Base-by-base conservation (phyloP, 2,329 filamentous ascomycete genomes). In the Pseudogymnoascus sp. region DNA sequence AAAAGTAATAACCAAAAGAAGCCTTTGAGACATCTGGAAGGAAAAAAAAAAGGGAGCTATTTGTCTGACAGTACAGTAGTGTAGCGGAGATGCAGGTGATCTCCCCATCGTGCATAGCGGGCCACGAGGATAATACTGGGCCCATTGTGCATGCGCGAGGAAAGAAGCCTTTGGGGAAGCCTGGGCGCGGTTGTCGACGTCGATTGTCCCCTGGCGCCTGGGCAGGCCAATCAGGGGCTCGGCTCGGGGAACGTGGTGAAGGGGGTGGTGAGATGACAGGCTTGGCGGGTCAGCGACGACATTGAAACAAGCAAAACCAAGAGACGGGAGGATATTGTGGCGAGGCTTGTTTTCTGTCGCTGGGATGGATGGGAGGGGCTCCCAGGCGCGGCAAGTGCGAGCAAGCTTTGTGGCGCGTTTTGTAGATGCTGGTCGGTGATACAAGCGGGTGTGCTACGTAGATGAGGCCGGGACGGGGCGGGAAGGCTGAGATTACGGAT, bases 51-150 rank as follows among this genome's bases (percentile, higher is more conserved):
- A 33, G 5, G 14, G 45, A 55, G 25, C 25, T 55, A 55, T 55
- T 52, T 55, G 45, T 55, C 45, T 55, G n/a, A 55, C 25, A 55
- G 45, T 55, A 33, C 45, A 55, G 45, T 55, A 52, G 45, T 33
- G 25, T 12, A 31, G 45, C n/a, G 25, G 45, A 52, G 25, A 31
- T 31, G 14, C n/a, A 31, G 45, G 8, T 52, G 45, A 52, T 52
- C 45, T 52, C n/a, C 45, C 12, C 25, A 33, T 52, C 45, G 45
- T 52, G 45, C 45, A 52, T 52, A 52, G 16, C 25, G 45, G 45
- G n/a, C 7, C 23, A 31, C 7, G 11, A 52, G 45, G 45, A n/a
- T 52, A 52, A 18, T 18, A 52, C 45, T 33, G 25, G 25, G 5
- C 25, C 45, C 25, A 18, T 52, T n/a, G 21, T 33, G 25, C n/a